Conservation (phyloP, 228 moss, liverwort and hornwort species). For the Sphagnum magellanicum region DNA sequence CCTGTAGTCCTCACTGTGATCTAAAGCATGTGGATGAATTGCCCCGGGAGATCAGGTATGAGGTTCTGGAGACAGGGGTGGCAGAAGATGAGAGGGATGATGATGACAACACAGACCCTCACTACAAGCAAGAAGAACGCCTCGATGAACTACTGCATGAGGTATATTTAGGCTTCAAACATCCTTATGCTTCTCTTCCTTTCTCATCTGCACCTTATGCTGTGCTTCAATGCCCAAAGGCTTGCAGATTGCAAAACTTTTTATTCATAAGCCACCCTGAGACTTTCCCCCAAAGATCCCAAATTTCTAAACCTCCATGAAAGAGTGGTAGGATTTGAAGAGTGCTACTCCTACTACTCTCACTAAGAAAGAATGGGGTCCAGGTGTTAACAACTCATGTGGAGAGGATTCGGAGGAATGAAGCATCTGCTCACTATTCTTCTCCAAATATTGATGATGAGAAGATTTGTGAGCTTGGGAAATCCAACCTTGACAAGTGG, state of each 20-base stretch:
- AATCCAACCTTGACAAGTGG: constrained; percentile 54
- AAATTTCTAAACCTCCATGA: too few species aligned
- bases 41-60: constrained; percentile 30
- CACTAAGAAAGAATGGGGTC: not conserved
- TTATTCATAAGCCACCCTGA: too few species aligned
- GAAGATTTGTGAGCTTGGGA: constrained; percentile 15
- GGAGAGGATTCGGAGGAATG: constrained; percentile 15
- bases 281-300: too few species aligned
- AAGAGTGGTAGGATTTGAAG: too few species aligned
- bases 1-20: constrained; percentile 14
- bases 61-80: constrained; percentile 12
- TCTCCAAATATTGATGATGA: constrained; percentile 23
- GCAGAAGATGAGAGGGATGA: not conserved
- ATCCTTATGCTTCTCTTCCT: not conserved
- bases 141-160: constrained; percentile 34
- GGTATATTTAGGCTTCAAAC: constrained; percentile 6
- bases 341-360: too few species aligned
- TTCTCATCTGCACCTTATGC: not conserved
- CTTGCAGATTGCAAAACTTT: too few species aligned
- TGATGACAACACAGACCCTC: constrained; percentile 3
- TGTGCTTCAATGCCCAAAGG: too few species aligned
- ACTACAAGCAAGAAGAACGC: constrained; percentile 12
- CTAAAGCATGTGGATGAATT: constrained; percentile 45
- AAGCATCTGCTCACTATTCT: constrained; percentile 7
- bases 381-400: constrained; percentile 37